phyloP scores from a whole-genome alignment of 192 early-diverging fungal species.

The Gonapodya prolifera region DNA sequence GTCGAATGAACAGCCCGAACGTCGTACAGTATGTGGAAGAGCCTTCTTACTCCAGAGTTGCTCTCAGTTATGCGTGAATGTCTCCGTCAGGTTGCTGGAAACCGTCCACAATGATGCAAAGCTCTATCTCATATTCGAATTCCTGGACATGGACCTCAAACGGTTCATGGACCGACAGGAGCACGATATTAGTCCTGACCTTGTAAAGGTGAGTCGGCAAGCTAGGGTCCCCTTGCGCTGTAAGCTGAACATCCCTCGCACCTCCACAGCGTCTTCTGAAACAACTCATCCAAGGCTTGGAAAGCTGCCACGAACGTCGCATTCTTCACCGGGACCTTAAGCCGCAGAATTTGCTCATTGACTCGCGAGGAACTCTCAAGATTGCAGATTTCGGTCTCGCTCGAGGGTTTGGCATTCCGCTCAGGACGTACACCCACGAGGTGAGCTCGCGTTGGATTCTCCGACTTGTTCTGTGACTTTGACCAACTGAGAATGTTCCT shows the following conservation, averaged over 20 bases:
- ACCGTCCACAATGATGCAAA: constrained; percentile 76
- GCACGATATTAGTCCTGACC: constrained; percentile 28
- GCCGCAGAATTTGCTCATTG: constrained; percentile 96
- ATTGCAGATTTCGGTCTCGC: constrained; percentile 95
- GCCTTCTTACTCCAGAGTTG: background rate
- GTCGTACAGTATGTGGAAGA: constrained; percentile 35
- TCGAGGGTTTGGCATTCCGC: constrained; percentile 77
- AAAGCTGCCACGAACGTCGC: constrained; percentile 83
- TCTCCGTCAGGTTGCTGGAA: constrained; percentile 59
- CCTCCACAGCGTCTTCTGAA: constrained; percentile 67
- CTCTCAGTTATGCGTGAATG: background rate
- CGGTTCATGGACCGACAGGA: constrained; percentile 63
- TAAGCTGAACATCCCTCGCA: background rate
- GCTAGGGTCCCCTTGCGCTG: too few relatives aligned
- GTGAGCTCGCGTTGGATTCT: too few relatives aligned
- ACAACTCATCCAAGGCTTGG: constrained; percentile 77
- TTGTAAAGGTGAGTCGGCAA: constrained; percentile 37
- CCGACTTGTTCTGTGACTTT: background rate
- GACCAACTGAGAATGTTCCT: background rate
- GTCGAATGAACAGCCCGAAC: constrained; percentile 72
- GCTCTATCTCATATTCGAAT: constrained; percentile 94
- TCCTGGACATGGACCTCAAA: constrained; percentile 79
- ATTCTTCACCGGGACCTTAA: constrained; percentile 95
- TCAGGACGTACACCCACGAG: constrained; percentile 90
- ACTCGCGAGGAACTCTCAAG: constrained; percentile 71